Percentiles rank a stretch among this genome's conserved stretches.
Evolutionary conservation across 2,329 filamentous ascomycete genomes (phyloP).

Genomic region (Balansia obtecta): DNA sequence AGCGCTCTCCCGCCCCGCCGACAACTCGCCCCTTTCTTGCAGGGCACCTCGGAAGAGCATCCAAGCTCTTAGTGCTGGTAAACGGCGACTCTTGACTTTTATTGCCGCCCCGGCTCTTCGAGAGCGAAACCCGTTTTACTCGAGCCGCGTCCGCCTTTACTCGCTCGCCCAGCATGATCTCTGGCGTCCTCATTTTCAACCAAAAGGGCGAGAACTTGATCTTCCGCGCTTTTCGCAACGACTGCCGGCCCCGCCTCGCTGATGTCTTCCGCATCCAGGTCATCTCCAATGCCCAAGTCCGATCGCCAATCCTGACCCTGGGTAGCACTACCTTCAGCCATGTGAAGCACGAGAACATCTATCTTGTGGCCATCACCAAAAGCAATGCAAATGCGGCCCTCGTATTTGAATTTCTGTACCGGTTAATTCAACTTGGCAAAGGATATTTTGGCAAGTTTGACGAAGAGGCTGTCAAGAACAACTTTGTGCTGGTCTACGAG

Average conservation of each 20-base stretch:
- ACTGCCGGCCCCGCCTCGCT: slow-evolving; percentile 92
- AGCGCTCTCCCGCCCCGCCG: neutral
- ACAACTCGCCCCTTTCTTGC: slow-evolving; percentile 1
- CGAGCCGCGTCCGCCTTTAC: neutral
- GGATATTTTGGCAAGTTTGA: slow-evolving; percentile 99
- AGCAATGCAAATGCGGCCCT: slow-evolving; percentile 98
- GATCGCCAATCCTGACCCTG: slow-evolving; percentile 91
- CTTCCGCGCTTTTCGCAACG: slow-evolving; percentile 96
- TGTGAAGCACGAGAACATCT: slow-evolving; percentile 99
- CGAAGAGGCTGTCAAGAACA: slow-evolving; percentile 99
- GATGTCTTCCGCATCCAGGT: slow-evolving; percentile 99
- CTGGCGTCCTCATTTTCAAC: slow-evolving; percentile 95
- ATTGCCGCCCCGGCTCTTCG: neutral
- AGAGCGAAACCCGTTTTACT: neutral
- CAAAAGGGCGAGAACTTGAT: slow-evolving; percentile 99
- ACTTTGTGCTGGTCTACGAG: slow-evolving; percentile 98
- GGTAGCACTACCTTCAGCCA: slow-evolving; percentile 98
- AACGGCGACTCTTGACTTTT: neutral
- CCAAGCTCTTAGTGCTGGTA: neutral
- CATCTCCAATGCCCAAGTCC: slow-evolving; percentile 95
- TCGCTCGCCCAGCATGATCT: slow-evolving; percentile 58
- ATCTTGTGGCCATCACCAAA: slow-evolving; percentile 93
- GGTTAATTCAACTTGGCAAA: slow-evolving; percentile 77
- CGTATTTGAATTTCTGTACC: slow-evolving; percentile 95
- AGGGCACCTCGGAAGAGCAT: neutral